Evolutionary conservation across 495 filamentous ascomycete species (phyloP).

Genomic region (Tetracladium setigerum): DNA sequence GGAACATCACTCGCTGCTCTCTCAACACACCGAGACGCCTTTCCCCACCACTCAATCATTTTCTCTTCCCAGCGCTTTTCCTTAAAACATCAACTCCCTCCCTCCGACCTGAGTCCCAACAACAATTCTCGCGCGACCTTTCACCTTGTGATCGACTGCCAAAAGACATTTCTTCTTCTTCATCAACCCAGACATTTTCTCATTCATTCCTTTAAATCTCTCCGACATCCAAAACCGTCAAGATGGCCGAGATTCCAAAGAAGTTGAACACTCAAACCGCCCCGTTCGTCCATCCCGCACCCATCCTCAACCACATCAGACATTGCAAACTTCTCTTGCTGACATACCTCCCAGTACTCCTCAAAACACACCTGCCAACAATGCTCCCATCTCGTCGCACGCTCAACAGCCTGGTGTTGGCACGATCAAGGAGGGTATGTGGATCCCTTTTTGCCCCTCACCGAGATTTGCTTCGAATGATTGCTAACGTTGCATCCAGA

Average conservation of each 20-base stretch:
- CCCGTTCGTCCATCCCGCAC: conserved; percentile 54
- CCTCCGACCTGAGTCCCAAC: too few relatives aligned
- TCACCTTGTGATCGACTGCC: too few relatives aligned
- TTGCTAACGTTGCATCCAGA: conserved; percentile 45
- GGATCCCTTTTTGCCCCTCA: conserved; percentile 17
- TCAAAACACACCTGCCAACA: conserved; percentile 90
- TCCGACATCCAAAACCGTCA: conserved; percentile 3
- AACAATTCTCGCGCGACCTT: too few relatives aligned
- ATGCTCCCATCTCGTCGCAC: conserved; percentile 95
- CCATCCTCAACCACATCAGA: background rate
- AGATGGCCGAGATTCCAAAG: conserved; percentile 61
- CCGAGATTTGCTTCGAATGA: conserved; percentile 10
- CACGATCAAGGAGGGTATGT: conserved; percentile 93
- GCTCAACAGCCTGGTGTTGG: conserved; percentile 90
- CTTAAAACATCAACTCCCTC: too few relatives aligned
- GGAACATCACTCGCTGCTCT: too few relatives aligned
- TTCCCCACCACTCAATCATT: too few relatives aligned
- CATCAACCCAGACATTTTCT: too few relatives aligned
- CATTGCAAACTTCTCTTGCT: background rate
- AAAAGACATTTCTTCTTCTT: too few relatives aligned
- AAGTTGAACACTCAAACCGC: conserved; percentile 51
- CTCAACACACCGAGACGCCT: too few relatives aligned
- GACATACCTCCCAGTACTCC: conserved; percentile 54
- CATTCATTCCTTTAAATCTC: too few relatives aligned
- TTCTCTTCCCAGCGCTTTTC: too few relatives aligned